A percentile compares a stretch with the other conserved stretches of the same genome.
Conservation (phyloP, 352 stramenopile genomes). For the Albugo laibachii region DNA sequence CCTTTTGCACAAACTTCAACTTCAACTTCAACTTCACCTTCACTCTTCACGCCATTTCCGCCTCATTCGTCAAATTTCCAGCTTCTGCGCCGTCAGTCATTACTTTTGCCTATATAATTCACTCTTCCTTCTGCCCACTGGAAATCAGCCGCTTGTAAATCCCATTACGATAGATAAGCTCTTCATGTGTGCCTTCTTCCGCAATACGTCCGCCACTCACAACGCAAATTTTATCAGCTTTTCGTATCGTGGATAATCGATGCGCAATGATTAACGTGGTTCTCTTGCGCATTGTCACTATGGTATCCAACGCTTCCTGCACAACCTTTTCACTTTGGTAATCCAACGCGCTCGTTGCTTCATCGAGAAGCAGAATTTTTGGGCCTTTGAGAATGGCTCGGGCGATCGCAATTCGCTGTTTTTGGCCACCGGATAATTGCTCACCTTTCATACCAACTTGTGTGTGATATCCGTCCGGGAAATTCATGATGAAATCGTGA, state of each 20-base stretch:
- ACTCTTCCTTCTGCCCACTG: constrained; percentile 25
- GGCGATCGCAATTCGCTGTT: constrained; percentile 68
- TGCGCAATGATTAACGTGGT: constrained; percentile 69
- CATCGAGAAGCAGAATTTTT: constrained; percentile 51
- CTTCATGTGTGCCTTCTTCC: constrained; percentile 13
- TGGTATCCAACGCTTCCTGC: constrained; percentile 30
- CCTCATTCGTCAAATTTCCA: neutral
- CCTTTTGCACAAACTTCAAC: neutral
- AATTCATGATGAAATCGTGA: constrained; percentile 83
- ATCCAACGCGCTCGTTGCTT: constrained; percentile 61
- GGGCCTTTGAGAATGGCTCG: constrained; percentile 63
- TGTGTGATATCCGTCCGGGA: constrained; percentile 85
- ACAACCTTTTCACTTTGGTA: constrained; percentile 52
- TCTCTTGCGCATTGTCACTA: constrained; percentile 15
- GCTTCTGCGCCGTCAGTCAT: neutral
- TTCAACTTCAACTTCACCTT: too few species aligned
- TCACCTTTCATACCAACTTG: constrained; percentile 58
- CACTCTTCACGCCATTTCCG: too few species aligned
- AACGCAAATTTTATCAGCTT: constrained; percentile 27
- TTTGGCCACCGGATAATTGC: constrained; percentile 63
- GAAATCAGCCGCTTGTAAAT: constrained; percentile 15
- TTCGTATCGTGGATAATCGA: constrained; percentile 52
- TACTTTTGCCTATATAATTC: constrained; percentile 7
- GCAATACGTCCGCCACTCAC: constrained; percentile 10
- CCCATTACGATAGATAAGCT: constrained; percentile 6